Evolutionary conservation across 2,329 filamentous ascomycete genomes (phyloP).

Genomic region (Paracoccidioides brasiliensis): DNA sequence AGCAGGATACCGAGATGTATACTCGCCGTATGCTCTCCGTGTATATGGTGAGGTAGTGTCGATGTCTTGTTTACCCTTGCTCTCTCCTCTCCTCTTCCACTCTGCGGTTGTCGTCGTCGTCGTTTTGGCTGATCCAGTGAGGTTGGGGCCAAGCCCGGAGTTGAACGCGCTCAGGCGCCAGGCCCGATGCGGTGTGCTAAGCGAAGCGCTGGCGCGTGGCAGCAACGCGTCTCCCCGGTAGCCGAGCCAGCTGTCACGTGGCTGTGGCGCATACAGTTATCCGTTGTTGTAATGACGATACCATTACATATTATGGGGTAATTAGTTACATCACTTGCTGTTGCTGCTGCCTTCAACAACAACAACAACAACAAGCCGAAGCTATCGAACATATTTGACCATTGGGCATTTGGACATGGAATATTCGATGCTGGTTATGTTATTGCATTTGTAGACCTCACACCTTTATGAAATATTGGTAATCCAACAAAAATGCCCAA

Average conservation of each 20-base stretch:
- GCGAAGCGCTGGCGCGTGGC: conserved; percentile 1
- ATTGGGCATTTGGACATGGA: too few relatives aligned
- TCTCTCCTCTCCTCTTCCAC: too few relatives aligned
- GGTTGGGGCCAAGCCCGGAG: conserved; percentile 6
- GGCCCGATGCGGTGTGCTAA: conserved; percentile 1
- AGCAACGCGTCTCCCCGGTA: not conserved
- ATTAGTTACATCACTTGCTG: not conserved
- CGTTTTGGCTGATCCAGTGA: not conserved
- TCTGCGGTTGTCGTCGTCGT: too few relatives aligned
- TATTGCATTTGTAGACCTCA: not conserved
- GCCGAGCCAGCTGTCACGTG: not conserved
- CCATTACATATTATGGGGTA: not conserved
- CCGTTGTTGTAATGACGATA: not conserved
- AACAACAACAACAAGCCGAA: too few relatives aligned
- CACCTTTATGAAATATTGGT: not conserved
- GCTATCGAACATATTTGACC: too few relatives aligned
- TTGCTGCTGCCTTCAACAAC: not conserved
- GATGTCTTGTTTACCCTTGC: too few relatives aligned
- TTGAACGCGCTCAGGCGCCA: conserved; percentile 3
- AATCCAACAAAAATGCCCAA: conserved; percentile 3
- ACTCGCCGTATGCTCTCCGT: too few relatives aligned
- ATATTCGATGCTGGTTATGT: not conserved
- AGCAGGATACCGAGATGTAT: not conserved
- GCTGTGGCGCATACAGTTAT: not conserved
- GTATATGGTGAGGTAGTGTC: too few relatives aligned